Conservation (phyloP, 805 yeast genomes). For the Metschnikowia henanensis region DNA sequence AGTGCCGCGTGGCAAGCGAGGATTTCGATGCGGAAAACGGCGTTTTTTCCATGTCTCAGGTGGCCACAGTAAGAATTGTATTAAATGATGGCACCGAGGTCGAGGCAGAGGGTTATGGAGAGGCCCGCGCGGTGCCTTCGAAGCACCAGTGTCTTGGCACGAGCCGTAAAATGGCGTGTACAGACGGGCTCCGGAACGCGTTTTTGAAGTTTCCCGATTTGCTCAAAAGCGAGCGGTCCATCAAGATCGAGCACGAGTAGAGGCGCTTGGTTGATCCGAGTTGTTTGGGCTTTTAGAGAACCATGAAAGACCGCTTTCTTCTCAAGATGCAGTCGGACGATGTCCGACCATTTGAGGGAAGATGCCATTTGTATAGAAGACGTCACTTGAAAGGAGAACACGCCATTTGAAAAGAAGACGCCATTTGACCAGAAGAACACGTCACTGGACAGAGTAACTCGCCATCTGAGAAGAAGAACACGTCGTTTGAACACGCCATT, state of each 20-base stretch:
- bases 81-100: constrained; percentile 46
- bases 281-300: too few relatives aligned
- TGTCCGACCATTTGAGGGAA: too few relatives aligned
- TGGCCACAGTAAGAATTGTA: constrained; percentile 33
- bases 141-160: constrained; percentile 36
- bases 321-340: neutral
- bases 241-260: constrained; percentile 2
- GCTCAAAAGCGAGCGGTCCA: constrained; percentile 4
- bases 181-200: constrained; percentile 45
- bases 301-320: too few relatives aligned
- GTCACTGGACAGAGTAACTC: too few relatives aligned
- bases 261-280: neutral
- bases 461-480: too few relatives aligned
- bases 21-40: constrained; percentile 24
- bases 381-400: too few relatives aligned
- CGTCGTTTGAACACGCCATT: too few relatives aligned
- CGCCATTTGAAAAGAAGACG: too few relatives aligned
- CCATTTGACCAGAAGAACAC: too few relatives aligned
- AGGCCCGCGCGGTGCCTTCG: constrained; percentile 30
- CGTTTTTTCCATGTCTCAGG: constrained; percentile 23
- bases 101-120: constrained; percentile 42
- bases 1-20: constrained; percentile 19
- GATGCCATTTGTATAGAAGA: too few relatives aligned
- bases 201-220: constrained; percentile 31
- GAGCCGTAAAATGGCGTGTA: constrained; percentile 48